Evolutionary conservation across 2,329 filamentous ascomycete species (phyloP).

Genomic region (Ceratocystiopsis sp.): DNA sequence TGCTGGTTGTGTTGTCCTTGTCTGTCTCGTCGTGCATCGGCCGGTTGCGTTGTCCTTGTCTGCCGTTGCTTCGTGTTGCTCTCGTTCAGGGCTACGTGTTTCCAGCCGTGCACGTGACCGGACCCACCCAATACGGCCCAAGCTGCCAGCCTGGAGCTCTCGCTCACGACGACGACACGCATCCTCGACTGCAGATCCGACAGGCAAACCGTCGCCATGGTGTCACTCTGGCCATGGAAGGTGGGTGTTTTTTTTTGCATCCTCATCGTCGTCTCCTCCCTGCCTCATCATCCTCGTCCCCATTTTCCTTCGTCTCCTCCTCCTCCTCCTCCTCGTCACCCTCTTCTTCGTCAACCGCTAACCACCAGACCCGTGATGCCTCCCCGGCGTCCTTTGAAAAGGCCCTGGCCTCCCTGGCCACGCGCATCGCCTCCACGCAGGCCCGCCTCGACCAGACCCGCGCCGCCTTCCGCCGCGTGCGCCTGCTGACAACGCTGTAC

Average conservation of each 20-base stretch:
- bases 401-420: slow-evolving; percentile 62
- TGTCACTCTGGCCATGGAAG: slow-evolving; percentile 16
- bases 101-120: too few species aligned
- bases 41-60: too few species aligned
- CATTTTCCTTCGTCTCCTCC: neutral
- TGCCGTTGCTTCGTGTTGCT: too few species aligned
- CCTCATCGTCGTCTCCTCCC: neutral
- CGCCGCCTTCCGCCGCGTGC: slow-evolving; percentile 57
- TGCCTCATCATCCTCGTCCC: too few species aligned
- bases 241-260: neutral
- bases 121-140: too few species aligned
- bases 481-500: slow-evolving; percentile 80
- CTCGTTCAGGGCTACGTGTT: too few species aligned
- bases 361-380: slow-evolving; percentile 53
- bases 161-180: too few species aligned
- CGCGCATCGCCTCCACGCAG: slow-evolving; percentile 63
- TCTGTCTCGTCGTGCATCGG: too few species aligned
- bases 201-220: slow-evolving; percentile 9
- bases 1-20: neutral
- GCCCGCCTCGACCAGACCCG: slow-evolving; percentile 57
- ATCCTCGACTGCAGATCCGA: too few species aligned
- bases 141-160: too few species aligned
- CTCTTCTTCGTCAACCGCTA: neutral
- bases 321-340: too few species aligned
- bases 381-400: slow-evolving; percentile 91